Conservation (phyloP, 2,329 filamentous ascomycete species). For the Grosmannia clavigera region DNA sequence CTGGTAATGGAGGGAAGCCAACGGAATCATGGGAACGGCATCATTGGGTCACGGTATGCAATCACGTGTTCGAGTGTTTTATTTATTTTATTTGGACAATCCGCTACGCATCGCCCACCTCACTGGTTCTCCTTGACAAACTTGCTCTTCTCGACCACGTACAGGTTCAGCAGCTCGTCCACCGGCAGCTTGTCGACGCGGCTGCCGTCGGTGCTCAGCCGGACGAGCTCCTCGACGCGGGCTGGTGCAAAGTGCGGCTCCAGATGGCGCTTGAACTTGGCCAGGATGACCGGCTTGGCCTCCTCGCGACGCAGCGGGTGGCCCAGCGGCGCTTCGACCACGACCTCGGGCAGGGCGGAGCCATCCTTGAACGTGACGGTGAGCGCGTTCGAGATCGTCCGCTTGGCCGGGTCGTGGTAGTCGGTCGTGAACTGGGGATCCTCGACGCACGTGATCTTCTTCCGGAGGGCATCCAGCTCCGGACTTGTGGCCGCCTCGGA, state of each 20-base stretch:
- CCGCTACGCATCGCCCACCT: too few relatives aligned
- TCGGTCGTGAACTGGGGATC: constrained; percentile 89
- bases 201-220: constrained; percentile 63
- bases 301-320: constrained; percentile 85
- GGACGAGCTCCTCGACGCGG: constrained; percentile 70
- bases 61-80: neutral
- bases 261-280: constrained; percentile 91
- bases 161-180: constrained; percentile 89
- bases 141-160: constrained; percentile 49
- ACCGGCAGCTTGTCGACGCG: constrained; percentile 70
- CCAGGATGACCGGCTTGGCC: constrained; percentile 92
- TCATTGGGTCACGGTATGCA: too few relatives aligned
- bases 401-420: constrained; percentile 87
- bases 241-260: constrained; percentile 66
- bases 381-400: constrained; percentile 93
- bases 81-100: neutral
- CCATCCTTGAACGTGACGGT: constrained; percentile 93
- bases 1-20: neutral
- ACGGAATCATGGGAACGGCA: too few relatives aligned
- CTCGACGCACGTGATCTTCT: constrained; percentile 93
- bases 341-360: constrained; percentile 78
- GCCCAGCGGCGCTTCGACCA: constrained; percentile 87
- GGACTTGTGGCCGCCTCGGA: constrained; percentile 82
- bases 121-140: constrained; percentile 25
- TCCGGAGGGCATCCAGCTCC: constrained; percentile 79